Base-by-base conservation (phyloP, 2,329 filamentous ascomycete genomes). In the Neopestalotiopsis rosae region DNA sequence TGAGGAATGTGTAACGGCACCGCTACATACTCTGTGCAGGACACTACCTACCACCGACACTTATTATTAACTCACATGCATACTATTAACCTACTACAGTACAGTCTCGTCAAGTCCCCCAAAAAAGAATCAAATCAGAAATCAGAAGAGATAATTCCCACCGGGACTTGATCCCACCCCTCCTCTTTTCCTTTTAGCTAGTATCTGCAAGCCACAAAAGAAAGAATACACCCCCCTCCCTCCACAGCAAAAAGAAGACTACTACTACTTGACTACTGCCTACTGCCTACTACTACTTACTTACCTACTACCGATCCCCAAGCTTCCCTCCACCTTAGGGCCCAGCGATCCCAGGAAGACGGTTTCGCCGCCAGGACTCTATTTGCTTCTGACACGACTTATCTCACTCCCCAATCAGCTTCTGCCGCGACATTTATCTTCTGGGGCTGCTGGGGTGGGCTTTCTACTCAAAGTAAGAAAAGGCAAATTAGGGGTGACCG, bases 151-250 rank as follows among this genome's bases (percentile, higher is more conserved):
- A 17, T 5, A 52, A 20, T n/a, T 20, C 17, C 17, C 45, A 49
- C 14, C 17, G n/a, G 13, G 57, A 59, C 24, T 32, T 61, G 30
- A 5, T 20, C n/a, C 61, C 34, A 24, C 40, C 17, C 34, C 42
- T 34, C 20, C 13, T 34, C 61, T 42, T 49, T 64, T 28, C 61
- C 61, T 20, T 49, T 49, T 28, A 34, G 61, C 49, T 64, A 49
- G 61, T 49, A 24, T 32, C 38, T 64, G 61, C 61, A 49, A 64
- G 61, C 61, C 61, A 64, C 38, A 64, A 49, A 52, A 52, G n/a
- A 52, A 20, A 52, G n/a, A 17, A 17, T n/a, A 49, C 13, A 49
- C 42, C 17, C 34, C 34, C 34, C 34, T 28, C 34, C 34, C 34
- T 38, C 34, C 34, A 38, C 34, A 38, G 34, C 24, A 28, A 28